phyloP scores from a whole-genome alignment of 371 early-diverging fungal genomes.

The Mortierella sp. region DNA sequence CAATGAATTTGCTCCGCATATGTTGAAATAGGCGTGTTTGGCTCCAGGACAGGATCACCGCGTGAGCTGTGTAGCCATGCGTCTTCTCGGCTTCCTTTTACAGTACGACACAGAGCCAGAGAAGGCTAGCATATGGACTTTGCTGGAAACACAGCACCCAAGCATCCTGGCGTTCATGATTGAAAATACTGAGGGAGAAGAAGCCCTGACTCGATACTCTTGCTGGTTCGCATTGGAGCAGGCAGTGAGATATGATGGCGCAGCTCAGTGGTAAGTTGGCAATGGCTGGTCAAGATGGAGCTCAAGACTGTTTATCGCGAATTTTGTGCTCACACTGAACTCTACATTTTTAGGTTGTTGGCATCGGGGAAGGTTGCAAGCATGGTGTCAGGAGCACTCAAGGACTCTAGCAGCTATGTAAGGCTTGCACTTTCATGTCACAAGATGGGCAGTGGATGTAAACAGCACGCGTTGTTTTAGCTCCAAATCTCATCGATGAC shows the following conservation, averaged over 20 bases:
- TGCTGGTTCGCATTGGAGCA: slow-evolving; percentile 53
- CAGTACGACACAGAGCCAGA: slow-evolving; percentile 32
- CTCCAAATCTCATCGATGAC: neutral
- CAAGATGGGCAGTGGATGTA: neutral
- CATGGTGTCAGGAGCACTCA: slow-evolving; percentile 45
- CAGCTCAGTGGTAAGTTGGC: slow-evolving; percentile 57
- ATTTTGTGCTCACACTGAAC: neutral
- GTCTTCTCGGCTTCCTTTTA: slow-evolving; percentile 55
- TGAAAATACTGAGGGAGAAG: slow-evolving; percentile 42
- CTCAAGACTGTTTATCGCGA: neutral
- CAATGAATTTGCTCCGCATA: slow-evolving; percentile 13
- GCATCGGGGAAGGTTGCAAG: slow-evolving; percentile 27
- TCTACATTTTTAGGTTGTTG: slow-evolving; percentile 24
- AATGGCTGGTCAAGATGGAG: neutral
- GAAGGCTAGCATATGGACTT: slow-evolving; percentile 27
- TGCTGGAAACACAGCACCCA: slow-evolving; percentile 32
- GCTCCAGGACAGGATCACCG: slow-evolving; percentile 52
- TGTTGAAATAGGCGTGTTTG: slow-evolving; percentile 29
- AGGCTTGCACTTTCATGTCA: neutral
- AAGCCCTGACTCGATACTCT: slow-evolving; percentile 55
- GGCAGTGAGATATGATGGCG: slow-evolving; percentile 47
- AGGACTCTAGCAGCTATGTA: slow-evolving; percentile 55
- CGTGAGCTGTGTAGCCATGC: slow-evolving; percentile 55
- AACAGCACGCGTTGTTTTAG: too few relatives aligned
- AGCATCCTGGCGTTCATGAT: slow-evolving; percentile 50